Conservation (phyloP, 2,329 filamentous ascomycete species). For the Botrytis aclada region DNA sequence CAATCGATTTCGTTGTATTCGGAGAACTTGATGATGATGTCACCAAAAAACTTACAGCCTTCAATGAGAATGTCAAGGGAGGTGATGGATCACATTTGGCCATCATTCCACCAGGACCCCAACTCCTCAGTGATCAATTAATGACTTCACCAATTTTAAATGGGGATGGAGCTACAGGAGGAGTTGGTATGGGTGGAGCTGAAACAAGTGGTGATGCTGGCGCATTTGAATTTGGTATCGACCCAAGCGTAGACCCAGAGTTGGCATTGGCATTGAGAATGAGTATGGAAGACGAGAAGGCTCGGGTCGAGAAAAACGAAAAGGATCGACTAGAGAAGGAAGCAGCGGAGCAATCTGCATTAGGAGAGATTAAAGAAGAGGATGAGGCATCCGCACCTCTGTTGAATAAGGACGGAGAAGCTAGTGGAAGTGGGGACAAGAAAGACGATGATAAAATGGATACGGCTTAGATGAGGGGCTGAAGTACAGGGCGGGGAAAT, state of each 20-base stretch:
- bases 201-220: constrained; percentile 55
- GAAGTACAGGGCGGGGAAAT: constrained; percentile 52
- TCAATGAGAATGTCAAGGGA: constrained; percentile 90
- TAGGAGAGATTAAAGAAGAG: constrained; percentile 82
- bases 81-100: constrained; percentile 89
- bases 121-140: constrained; percentile 88
- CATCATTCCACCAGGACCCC: constrained; percentile 84
- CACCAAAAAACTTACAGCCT: constrained; percentile 87
- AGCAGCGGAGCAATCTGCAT: constrained; percentile 66
- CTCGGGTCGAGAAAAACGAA: constrained; percentile 81
- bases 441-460: constrained; percentile 75
- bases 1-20: constrained; percentile 92
- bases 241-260: constrained; percentile 89
- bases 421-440: constrained; percentile 57
- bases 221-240: constrained; percentile 82
- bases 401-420: constrained; percentile 61
- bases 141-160: constrained; percentile 86
- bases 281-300: constrained; percentile 98
- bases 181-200: constrained; percentile 50
- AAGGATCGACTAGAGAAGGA: constrained; percentile 59
- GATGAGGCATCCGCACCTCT: constrained; percentile 64
- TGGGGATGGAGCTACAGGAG: constrained; percentile 66
- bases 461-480: constrained; percentile 58
- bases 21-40: constrained; percentile 89
- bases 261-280: constrained; percentile 90